Evolutionary conservation across 495 filamentous ascomycete genomes (phyloP).

Genomic region (Trichoderma asperelloides): DNA sequence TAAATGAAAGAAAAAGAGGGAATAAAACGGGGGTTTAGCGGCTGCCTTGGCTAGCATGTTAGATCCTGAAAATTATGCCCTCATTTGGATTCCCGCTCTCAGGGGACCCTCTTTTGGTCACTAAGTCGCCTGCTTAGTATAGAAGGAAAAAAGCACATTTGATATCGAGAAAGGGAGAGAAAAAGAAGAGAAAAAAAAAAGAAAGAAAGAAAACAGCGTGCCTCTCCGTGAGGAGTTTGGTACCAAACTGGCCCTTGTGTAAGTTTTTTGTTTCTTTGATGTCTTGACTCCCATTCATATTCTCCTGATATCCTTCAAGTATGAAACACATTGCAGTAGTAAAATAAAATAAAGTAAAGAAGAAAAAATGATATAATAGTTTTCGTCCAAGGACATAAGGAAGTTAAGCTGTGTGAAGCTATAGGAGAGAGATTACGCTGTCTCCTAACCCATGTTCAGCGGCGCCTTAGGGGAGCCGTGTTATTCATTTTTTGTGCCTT

Average conservation of each 20-base stretch:
- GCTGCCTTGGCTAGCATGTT: background rate
- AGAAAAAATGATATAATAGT: background rate
- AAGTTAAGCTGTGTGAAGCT: background rate
- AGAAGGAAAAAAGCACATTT: background rate
- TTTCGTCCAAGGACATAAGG: background rate
- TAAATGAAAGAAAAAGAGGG: background rate
- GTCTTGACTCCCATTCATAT: background rate
- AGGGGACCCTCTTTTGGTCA: background rate
- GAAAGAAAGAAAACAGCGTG: background rate
- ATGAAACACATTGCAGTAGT: background rate
- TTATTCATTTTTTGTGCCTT: background rate
- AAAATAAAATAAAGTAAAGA: background rate
- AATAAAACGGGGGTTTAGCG: background rate
- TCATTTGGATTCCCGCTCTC: background rate
- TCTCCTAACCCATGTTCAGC: background rate
- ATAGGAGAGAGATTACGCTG: background rate
- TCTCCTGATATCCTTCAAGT: background rate
- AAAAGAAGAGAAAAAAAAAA: background rate
- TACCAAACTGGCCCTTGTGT: background rate
- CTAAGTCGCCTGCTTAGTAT: too few relatives aligned
- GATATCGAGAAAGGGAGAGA: background rate
- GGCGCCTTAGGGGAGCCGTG: background rate
- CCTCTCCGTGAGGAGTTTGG: constrained; percentile 3
- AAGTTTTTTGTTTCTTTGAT: background rate
- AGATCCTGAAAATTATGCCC: constrained; percentile 1